Evolutionary conservation across 1,139 yeast species (phyloP), one percentile per base, ranked within the genome.

Genomic region (Sugiyamaella pinicola): DNA sequence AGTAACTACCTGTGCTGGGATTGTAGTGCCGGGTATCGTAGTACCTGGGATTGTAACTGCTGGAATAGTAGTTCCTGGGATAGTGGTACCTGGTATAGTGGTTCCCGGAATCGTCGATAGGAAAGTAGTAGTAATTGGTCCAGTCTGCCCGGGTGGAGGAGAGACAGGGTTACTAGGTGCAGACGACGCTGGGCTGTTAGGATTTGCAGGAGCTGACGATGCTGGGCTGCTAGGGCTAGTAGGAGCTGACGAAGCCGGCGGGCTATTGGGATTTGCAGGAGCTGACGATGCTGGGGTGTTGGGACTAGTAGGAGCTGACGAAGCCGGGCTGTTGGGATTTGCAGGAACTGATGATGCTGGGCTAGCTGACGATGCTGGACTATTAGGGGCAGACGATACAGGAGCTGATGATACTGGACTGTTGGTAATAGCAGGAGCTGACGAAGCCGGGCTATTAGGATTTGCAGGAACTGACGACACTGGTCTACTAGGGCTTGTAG

Each of bases 51-150:
- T 12, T 1, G 48, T 31, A 9, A 26, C 28, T 7, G 40, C 47
- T 3, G 55, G 46, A 28, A 24, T 22, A 2, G 61, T 58, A 4
- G 58, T 51, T 10, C 61, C 64, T 4, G 61, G 58, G 17, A 57
- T 53, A 2, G 63, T 55, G 9, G 60, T 41, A 3, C 57, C 60
- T 24, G 62, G 58, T 3, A 54, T 34, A 15, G 64, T 58, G 12
- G 59, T 56, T 24, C 59, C 64, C 9, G 59, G 55, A 12, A 52
- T 31, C 10, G 62, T 58, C 9, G 54, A 24, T 4, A 42, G 49
- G 18, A 55, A 49, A 15, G 51, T 42, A 17, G 55, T 51, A 22
- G 56, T 44, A 6, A 51, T 51, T 21, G 33, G 9, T 18, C 35
- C 56, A 41, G n/a, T n/a, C n/a, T n/a, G n/a, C n/a, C n/a, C n/a